Evolutionary conservation across 768 basidiomycete species (phyloP).

Genomic region (Dacryopinax primogenitus): DNA sequence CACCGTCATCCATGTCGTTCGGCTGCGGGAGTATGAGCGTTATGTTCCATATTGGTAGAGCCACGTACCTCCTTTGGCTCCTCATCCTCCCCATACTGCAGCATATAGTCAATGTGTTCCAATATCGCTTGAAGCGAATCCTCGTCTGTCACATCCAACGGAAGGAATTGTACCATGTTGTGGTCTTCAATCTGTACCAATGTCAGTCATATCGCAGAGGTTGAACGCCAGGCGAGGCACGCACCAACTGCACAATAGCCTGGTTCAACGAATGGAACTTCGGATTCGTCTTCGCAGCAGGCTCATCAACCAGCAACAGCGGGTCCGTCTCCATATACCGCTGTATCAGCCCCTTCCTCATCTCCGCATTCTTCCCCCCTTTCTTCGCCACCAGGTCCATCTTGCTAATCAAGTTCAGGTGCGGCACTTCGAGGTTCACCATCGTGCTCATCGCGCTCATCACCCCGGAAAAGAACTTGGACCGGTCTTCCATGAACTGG

Average conservation of each 20-base stretch:
- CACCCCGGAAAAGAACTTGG: constrained; percentile 96
- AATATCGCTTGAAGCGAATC: constrained; percentile 83
- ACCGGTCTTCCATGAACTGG: constrained; percentile 98
- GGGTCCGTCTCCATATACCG: constrained; percentile 96
- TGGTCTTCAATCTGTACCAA: constrained; percentile 82
- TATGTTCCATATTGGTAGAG: constrained; percentile 8
- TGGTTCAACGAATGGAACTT: constrained; percentile 88
- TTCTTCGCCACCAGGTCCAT: constrained; percentile 74
- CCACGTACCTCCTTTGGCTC: constrained; percentile 77
- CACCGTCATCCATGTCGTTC: constrained; percentile 84
- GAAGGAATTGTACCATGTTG: constrained; percentile 91
- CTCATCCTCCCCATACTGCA: constrained; percentile 98
- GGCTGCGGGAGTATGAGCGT: constrained; percentile 39
- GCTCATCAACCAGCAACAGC: constrained; percentile 48
- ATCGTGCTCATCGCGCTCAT: constrained; percentile 98
- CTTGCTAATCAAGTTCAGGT: constrained; percentile 97
- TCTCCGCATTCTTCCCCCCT: constrained; percentile 19
- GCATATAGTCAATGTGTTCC: constrained; percentile 93
- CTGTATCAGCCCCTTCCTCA: constrained; percentile 12
- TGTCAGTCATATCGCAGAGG: not conserved
- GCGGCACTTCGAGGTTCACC: constrained; percentile 93
- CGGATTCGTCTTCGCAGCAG: constrained; percentile 43
- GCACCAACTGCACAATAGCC: constrained; percentile 86
- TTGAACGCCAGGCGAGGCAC: constrained; percentile 21
- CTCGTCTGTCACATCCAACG: constrained; percentile 77